Evolutionary conservation across 2,329 filamentous ascomycete species (phyloP), one percentile per base, ranked within the genome.

Genomic region (Cadophora sp.): DNA sequence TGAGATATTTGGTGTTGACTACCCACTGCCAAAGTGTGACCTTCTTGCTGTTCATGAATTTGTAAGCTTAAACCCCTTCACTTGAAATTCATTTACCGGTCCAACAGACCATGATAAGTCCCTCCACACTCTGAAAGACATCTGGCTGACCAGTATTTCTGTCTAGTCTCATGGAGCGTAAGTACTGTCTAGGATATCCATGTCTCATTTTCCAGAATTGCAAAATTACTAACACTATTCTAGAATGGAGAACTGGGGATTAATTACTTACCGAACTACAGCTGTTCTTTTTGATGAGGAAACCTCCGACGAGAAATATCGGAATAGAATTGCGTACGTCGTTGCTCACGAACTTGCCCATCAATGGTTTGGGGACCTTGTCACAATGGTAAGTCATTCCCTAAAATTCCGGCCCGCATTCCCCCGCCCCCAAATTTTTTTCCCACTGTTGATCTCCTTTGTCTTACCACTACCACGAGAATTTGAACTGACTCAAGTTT

Each of bases 301-400:
- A 78, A 92, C 91, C 59, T 97, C 95, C 0, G 95, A 97, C 78
- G 89, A 92, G 50, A 89, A 90, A 71, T 97, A 95, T 82, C 94
- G 94, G 80, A 97, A 97, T 79, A 87, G 94, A 45, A 91, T 99
- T 70, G 96, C 96, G 39, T 98, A 99, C 76, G 94, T 98, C 65
- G 94, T 98, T 60, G 95, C 96, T n/a, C 96, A 99, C 80, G 96
- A 99, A 80, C 85, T 99, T 69, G 96, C 94, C 65, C 94, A 97
- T 77, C 94, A 97, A 81, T 97, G 94, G 94, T 97, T 97, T 74
- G 94, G 94, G 45, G 96, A 97, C 78, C 86, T 97, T 13, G 94
- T 97, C 51, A 97, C 94, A 6, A 97, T 97, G 94, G 55, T 58
- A 18, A 27, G 36, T 43, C 5, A 1, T 6, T 55, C 43, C n/a